phyloP scores from a whole-genome alignment of 768 basidiomycete genomes.

The Lanmaoa rubissima region DNA sequence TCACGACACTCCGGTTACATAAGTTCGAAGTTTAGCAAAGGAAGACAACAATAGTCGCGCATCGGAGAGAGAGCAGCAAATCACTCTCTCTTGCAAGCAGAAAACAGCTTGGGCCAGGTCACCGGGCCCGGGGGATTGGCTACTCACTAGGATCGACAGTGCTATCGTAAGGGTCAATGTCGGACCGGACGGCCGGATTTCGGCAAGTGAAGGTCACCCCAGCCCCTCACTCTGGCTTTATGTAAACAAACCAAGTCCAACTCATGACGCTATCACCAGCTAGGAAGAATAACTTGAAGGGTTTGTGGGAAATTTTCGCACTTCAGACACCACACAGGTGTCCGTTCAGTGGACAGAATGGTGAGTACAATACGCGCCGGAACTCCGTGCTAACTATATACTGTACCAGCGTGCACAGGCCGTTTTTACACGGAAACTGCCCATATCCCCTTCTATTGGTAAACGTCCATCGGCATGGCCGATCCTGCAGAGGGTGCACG shows the following conservation, averaged over 20 bases:
- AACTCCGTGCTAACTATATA: constrained; percentile 1
- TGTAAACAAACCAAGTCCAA: neutral
- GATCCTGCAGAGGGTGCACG: neutral
- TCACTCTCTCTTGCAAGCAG: neutral
- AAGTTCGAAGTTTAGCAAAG: neutral
- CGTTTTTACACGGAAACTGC: neutral
- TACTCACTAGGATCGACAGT: neutral
- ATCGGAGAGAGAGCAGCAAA: neutral
- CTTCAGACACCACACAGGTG: neutral
- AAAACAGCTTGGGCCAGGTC: neutral
- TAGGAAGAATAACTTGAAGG: neutral
- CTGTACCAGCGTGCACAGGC: neutral
- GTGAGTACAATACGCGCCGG: neutral
- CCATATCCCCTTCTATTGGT: neutral
- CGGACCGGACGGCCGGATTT: no score
- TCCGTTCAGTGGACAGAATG: neutral
- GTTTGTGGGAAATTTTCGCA: neutral
- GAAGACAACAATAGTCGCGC: neutral
- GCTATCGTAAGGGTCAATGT: no score
- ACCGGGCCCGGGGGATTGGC: neutral
- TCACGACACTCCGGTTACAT: neutral
- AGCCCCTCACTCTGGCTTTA: neutral
- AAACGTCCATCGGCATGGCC: neutral
- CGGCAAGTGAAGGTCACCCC: no score
- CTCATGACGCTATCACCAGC: neutral